Evolutionary conservation across 2,329 filamentous ascomycete genomes (phyloP), one percentile per base, ranked within the genome.

Genomic region (Tolypocladium nubicola): DNA sequence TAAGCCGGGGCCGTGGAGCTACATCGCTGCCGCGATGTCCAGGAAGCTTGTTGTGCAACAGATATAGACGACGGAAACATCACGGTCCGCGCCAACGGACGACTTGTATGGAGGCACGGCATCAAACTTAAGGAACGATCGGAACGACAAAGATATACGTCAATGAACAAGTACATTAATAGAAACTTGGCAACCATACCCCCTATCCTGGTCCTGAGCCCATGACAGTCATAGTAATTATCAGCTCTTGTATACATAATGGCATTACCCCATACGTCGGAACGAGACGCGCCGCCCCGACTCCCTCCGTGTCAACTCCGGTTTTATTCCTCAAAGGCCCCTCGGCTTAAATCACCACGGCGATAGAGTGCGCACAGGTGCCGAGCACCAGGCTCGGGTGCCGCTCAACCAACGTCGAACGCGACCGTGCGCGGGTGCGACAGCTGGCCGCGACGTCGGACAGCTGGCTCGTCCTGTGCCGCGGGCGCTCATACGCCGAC

Each of bases 401-500:
- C 47, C 21, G 47, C 47, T n/a, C 16, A 30, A 30, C 23, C 23
- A 33, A 26, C 14, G 30, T 54, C 13, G 39, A 13, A 8, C 8
- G 43, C 4, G 11, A 26, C 45, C 8, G 16, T 6, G 1, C 7
- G 45, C 16, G 45, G 26, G 45, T 14, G 26, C 16, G 45, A 30
- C 26, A 10, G 14, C 3, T 16, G 14, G 14, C 43, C 23, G 30
- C 30, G 14, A 21, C 19, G 13, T 1, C 26, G 26, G 45, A 13
- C 16, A 4, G 7, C 13, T 5, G 26, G 16, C 26, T 10, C 11
- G 6, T 49, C 11, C 43, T 19, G 49, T 3, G 30, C 16, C 5
- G 23, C 40, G 41, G 3, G 21, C 4, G 26, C 52, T 72, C 72
- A 80, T 53, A 76, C 79, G 62, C 76, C 70, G 60, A 83, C 76